A percentile compares a stretch with the other conserved stretches of the same genome.
phyloP scores from a whole-genome alignment of 306 rosid genomes.

The Ammopiptanthus mongolicus region DNA sequence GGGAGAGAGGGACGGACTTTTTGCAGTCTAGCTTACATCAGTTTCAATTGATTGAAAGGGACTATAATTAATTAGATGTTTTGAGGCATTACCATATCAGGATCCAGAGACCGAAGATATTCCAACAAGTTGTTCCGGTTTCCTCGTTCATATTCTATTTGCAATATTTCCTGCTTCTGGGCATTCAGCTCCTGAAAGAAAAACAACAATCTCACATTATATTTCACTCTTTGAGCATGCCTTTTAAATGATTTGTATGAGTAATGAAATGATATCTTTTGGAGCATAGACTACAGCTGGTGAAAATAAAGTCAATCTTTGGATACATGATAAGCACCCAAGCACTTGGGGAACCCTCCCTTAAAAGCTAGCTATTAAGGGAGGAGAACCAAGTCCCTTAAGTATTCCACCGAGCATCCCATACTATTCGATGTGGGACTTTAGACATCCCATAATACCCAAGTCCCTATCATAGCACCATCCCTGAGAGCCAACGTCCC shows the following conservation, averaged over 20 bases:
- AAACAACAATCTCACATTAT: constrained; percentile 11
- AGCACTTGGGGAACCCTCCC: too few species aligned
- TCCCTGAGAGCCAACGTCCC: too few species aligned
- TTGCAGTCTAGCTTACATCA: background rate
- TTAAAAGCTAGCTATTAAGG: too few species aligned
- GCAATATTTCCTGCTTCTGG: constrained; percentile 55
- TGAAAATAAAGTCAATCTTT: constrained; percentile 9
- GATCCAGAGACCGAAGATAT: constrained; percentile 82
- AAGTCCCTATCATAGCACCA: too few species aligned
- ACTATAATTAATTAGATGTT: background rate
- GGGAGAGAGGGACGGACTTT: background rate
- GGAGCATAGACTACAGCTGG: background rate
- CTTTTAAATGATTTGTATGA: constrained; percentile 12
- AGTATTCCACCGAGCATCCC: too few species aligned
- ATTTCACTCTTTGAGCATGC: constrained; percentile 5
- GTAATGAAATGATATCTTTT: constrained; percentile 3
- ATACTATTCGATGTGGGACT: too few species aligned
- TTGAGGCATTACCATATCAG: constrained; percentile 63
- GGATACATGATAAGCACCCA: too few species aligned
- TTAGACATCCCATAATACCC: too few species aligned
- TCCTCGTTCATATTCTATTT: constrained; percentile 56
- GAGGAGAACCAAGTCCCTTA: too few species aligned
- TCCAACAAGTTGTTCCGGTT: constrained; percentile 71
- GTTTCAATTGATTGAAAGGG: constrained; percentile 5
- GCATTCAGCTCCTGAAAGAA: constrained; percentile 73